Evolutionary conservation across 805 yeast species (phyloP), one percentile per base, ranked within the genome.

Genomic region (Saturnispora kantuleensis): DNA sequence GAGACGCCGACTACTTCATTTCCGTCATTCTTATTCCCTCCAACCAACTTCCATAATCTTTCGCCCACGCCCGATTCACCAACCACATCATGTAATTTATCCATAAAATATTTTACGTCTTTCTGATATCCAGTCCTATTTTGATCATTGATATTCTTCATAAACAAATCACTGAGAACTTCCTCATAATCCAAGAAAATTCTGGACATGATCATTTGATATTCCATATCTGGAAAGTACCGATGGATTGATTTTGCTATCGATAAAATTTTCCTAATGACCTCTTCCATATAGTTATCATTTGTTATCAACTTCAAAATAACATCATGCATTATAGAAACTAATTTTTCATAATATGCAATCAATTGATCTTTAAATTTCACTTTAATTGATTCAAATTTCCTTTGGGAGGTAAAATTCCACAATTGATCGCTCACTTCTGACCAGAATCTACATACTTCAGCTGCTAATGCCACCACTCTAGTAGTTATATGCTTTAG

Each of bases 401-500:
- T 62, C 43, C 47, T 38, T 48, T 52, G 9, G 47, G 48, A 12
- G 50, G 45, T 37, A 1, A 74, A 52, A 15, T 36, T 35, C 12
- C 35, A 12, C 26, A 35, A 28, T 17, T 17, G 21, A 30, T 35
- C 11, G 21, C 34, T 18, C 16, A 67, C 47, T 0, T 56, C 52
- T 16, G 73, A 59, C 18, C 79, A 59, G 29, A 70, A 64, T 45
- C 77, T 76, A 29, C 83, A 64, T n/a, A 79, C 67, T 54, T 83
- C 86, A 4, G 81, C 75, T 32, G 84, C 76, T 34, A 82, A 67
- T 0, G 87, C 80, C 41, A 83, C 57, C 58, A 83, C 85, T 51
- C 78, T 79, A 1, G 87, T 81, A 3, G 85, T 79, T 41, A 84
- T 82, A 55, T 82, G 88, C 50, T 73, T 77, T 41, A 83, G 65